Evolutionary conservation across 2,329 filamentous ascomycete species (phyloP), one percentile per base, ranked within the genome.

Genomic region (Cladobotryum mycophilum): DNA sequence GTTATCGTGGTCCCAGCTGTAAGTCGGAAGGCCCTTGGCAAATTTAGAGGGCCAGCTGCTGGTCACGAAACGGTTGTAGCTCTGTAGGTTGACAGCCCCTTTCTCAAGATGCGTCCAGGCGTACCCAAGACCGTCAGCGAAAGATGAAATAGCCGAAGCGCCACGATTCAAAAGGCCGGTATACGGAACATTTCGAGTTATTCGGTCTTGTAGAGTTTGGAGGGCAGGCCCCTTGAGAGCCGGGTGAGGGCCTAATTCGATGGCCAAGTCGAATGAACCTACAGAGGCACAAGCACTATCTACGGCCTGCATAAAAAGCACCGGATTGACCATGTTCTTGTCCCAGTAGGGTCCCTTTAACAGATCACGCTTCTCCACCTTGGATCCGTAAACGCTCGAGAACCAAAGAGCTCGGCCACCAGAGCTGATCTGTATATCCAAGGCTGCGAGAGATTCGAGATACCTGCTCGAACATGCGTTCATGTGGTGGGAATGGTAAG

Each of bases 401-500:
- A 22, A 25, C 41, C 41, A 42, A 18, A 49, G 5, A 7, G 20
- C 41, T 17, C 41, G 20, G 18, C 14, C 42, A 17, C 33, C 48
- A n/a, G 22, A 22, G 13, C 41, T 11, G 9, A 18, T 17, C 20
- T 25, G 13, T 20, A 42, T 22, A 14, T 42, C 20, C 41, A 42
- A 20, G 12, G 15, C 5, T 18, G 15, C 20, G 2, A 42, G 11
- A 14, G 15, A 18, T 42, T n/a, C 17, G 15, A 42, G 18, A 13
- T 42, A 42, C 41, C 7, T 22, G 13, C 20, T 18, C 0, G 41
- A n/a, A 13, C 41, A 42, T 14, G n/a, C n/a, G 20, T 18, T n/a
- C 63, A 66, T 66, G 45, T 65, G 62, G 45, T 62, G 61, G 3
- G 61, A 64, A 52, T 65, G 63, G 47, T 58, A 65, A 2, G 62